Evolutionary conservation across 2,329 filamentous ascomycete genomes (phyloP).

Genomic region (Stachybotrys elegans): DNA sequence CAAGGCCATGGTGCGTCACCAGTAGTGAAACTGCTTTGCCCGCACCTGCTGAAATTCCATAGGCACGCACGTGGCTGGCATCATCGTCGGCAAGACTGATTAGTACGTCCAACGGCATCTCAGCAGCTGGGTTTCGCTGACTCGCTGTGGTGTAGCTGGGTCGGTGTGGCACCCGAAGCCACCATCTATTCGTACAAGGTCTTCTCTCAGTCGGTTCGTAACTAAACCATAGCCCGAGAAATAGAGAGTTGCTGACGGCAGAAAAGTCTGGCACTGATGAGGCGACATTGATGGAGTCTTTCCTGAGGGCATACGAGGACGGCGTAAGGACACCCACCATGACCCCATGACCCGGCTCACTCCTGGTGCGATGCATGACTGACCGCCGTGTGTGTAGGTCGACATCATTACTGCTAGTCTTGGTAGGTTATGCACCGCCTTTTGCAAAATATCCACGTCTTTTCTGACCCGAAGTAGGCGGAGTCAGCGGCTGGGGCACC

Average conservation of each 20-base stretch:
- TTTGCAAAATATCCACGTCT: too few relatives aligned
- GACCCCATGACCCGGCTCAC: not conserved
- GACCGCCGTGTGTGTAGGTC: constrained; percentile 12
- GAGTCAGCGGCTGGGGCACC: constrained; percentile 18
- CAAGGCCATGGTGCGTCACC: constrained; percentile 16
- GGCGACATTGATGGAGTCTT: constrained; percentile 24
- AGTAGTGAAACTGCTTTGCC: not conserved
- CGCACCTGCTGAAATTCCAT: not conserved
- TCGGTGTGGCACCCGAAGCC: constrained; percentile 22
- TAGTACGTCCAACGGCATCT: constrained; percentile 1
- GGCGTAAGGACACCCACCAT: constrained; percentile 8
- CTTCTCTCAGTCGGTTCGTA: constrained; percentile 9
- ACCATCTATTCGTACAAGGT: constrained; percentile 22
- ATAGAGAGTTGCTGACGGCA: not conserved
- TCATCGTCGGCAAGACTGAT: constrained; percentile 18
- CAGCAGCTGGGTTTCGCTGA: too few relatives aligned
- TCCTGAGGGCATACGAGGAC: constrained; percentile 27
- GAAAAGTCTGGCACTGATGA: constrained; percentile 4
- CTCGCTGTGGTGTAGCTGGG: constrained; percentile 1
- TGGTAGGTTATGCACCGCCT: not conserved
- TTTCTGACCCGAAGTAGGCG: too few relatives aligned
- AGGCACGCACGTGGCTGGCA: constrained; percentile 22
- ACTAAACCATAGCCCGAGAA: too few relatives aligned
- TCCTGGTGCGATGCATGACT: too few relatives aligned
- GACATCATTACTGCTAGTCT: constrained; percentile 30